A percentile compares a stretch with the other conserved stretches of the same genome.
phyloP scores from a whole-genome alignment of 1,284 basidiomycete species.

The Ganoderma sinense region DNA sequence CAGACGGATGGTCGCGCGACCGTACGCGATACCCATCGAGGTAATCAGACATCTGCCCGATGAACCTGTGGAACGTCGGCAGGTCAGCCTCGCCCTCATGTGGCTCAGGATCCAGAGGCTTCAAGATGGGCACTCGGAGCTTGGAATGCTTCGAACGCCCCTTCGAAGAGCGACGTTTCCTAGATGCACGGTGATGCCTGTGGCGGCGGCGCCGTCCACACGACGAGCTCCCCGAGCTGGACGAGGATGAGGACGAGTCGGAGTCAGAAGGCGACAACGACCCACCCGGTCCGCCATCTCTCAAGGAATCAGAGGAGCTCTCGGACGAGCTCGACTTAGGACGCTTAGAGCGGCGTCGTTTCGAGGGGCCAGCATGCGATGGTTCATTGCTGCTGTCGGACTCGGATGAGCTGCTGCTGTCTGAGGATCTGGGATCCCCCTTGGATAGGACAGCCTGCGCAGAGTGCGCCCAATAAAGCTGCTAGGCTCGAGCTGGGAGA shows the following conservation, averaged over 20 bases:
- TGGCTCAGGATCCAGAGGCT: conserved; percentile 24
- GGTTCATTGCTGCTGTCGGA: not conserved
- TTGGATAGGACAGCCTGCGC: not conserved
- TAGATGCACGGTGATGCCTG: not conserved
- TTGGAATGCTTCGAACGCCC: not conserved
- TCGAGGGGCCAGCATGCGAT: not conserved
- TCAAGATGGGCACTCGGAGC: conserved; percentile 1
- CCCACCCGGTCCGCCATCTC: not conserved
- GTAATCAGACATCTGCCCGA: conserved; percentile 20
- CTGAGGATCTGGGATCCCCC: not conserved
- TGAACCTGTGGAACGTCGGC: conserved; percentile 32
- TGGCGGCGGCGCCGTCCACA: not conserved
- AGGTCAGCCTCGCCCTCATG: conserved; percentile 26
- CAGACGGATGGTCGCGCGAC: not conserved
- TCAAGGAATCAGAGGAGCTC: not conserved
- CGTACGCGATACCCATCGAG: conserved; percentile 14
- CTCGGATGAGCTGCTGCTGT: not conserved
- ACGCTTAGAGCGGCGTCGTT: not conserved
- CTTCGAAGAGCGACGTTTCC: not conserved
- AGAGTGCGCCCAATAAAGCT: conserved; percentile 25
- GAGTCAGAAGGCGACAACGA: not conserved
- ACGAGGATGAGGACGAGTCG: not conserved
- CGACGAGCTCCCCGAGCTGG: not conserved
- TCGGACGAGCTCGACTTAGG: not conserved
- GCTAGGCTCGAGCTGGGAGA: conserved; percentile 21